These are phyloP conservation scores for Ascochyta clinopodiicola DNA, from an alignment of 2,329 filamentous ascomycete genomes.

Conservation along the genomic window DNA sequence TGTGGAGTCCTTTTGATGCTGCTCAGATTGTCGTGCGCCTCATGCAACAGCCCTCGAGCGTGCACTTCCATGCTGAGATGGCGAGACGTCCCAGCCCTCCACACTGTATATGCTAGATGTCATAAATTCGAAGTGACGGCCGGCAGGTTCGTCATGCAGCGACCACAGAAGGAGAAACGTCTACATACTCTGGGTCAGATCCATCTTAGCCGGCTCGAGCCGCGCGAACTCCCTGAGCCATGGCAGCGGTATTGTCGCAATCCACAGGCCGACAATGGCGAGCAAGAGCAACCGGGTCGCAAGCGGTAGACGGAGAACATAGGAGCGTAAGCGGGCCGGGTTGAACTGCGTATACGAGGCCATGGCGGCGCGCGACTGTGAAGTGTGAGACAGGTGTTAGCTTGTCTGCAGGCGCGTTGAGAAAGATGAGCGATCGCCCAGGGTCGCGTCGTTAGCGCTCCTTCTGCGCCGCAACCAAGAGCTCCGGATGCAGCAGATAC, in stretches of 20 bases:
- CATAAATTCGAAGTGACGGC: background rate
- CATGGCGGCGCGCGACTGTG: conserved; percentile 36
- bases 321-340: conserved; percentile 76
- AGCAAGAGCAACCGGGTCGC: conserved; percentile 77
- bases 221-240: conserved; percentile 82
- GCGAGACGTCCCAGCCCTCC: background rate
- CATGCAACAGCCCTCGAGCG: background rate
- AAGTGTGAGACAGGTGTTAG: conserved; percentile 12
- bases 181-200: conserved; percentile 71
- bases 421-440: conserved; percentile 7
- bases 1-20: background rate
- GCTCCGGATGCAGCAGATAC: conserved; percentile 23
- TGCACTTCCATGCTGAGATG: background rate
- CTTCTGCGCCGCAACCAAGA: conserved; percentile 24
- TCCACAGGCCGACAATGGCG: conserved; percentile 72
- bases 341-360: conserved; percentile 67
- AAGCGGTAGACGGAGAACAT: conserved; percentile 82
- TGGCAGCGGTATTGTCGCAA: conserved; percentile 70
- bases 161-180: background rate
- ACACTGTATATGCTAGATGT: background rate
- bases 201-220: conserved; percentile 78
- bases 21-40: background rate
- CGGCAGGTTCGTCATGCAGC: background rate
- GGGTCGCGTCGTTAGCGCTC: conserved; percentile 18
- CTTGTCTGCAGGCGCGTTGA: conserved; percentile 22